These are phyloP conservation scores for Fusarium lyarnte DNA, from an alignment of 2,329 filamentous ascomycete genomes.

Conservation along the genomic window DNA sequence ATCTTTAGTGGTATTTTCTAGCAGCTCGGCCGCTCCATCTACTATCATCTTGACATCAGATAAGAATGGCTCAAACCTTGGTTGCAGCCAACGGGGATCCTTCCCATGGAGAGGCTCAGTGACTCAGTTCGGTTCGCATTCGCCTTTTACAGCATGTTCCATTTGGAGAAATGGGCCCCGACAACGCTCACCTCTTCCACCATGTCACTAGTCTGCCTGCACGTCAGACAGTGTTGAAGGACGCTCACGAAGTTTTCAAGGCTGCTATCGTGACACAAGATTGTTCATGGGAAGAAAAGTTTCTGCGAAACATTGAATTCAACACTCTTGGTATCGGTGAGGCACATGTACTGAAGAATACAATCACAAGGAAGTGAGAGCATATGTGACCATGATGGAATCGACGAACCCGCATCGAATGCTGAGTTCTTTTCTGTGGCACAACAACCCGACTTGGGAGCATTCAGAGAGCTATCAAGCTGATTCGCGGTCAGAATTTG, in stretches of 20 bases:
- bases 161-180: not conserved
- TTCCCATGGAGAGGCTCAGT: not conserved
- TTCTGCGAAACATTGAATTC: not conserved
- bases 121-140: not conserved
- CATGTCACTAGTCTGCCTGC: not conserved
- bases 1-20: not conserved
- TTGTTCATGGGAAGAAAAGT: not conserved
- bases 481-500: not conserved
- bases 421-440: not conserved
- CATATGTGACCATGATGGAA: too few relatives aligned
- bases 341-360: not conserved
- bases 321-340: not conserved
- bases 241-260: not conserved
- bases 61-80: not conserved
- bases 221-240: not conserved
- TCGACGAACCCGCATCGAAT: not conserved
- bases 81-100: not conserved
- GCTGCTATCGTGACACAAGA: not conserved
- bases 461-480: not conserved
- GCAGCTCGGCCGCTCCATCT: not conserved
- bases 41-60: not conserved
- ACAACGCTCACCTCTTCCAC: not conserved
- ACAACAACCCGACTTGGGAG: not conserved
- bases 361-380: not conserved
- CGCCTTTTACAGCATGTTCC: fast-evolving